These are phyloP conservation scores for Agrocybe praecox DNA, from an alignment of 768 basidiomycete species.

Conservation along the genomic window DNA sequence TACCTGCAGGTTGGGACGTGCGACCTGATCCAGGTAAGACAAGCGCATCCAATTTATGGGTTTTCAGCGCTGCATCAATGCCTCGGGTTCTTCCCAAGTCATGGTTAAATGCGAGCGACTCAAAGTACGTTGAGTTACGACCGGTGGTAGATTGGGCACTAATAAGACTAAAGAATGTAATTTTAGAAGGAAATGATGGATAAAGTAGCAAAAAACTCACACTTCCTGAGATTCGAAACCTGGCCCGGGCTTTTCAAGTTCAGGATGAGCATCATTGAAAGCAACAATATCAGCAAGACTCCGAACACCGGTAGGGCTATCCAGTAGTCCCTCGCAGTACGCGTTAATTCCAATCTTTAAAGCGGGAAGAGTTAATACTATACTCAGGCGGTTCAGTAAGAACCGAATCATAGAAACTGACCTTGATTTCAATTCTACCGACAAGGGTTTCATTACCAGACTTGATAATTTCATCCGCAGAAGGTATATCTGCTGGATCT, in stretches of 20 bases:
- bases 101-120: slow-evolving; percentile 43
- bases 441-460: slow-evolving; percentile 60
- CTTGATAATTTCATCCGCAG: slow-evolving; percentile 47
- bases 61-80: slow-evolving; percentile 53
- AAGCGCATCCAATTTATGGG: slow-evolving; percentile 51
- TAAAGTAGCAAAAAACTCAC: slow-evolving; percentile 28
- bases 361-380: not conserved
- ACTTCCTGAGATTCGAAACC: slow-evolving; percentile 39
- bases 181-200: not conserved
- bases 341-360: slow-evolving; percentile 52
- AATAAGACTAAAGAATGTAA: slow-evolving; percentile 31
- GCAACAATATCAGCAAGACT: slow-evolving; percentile 58
- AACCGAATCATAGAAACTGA: slow-evolving; percentile 16
- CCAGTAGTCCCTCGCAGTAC: slow-evolving; percentile 46
- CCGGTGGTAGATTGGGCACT: slow-evolving; percentile 39
- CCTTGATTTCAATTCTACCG: slow-evolving; percentile 60
- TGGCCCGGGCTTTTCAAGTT: slow-evolving; percentile 47
- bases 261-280: slow-evolving; percentile 55
- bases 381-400: not conserved
- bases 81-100: slow-evolving; percentile 53
- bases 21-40: slow-evolving; percentile 47
- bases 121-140: slow-evolving; percentile 44
- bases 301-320: slow-evolving; percentile 58
- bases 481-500: slow-evolving; percentile 64
- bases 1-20: slow-evolving; percentile 42